phyloP scores from a whole-genome alignment of 768 basidiomycete genomes.

The Saitozyma sp. region DNA sequence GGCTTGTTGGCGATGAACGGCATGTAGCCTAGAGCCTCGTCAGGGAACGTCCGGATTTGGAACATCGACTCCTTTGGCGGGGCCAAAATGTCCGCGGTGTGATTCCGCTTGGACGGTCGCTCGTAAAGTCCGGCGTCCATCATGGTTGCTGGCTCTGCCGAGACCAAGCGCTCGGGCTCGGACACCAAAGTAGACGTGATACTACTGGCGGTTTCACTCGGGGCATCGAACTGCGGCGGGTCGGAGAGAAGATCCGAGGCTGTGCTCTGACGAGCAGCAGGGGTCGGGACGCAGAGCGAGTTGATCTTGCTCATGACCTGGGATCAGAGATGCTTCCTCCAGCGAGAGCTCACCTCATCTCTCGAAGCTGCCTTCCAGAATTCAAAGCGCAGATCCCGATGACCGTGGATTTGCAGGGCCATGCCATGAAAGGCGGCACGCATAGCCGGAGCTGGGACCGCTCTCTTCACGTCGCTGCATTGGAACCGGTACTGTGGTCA shows the following conservation, averaged over 20 bases:
- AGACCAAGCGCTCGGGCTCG: not conserved
- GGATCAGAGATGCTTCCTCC: no score
- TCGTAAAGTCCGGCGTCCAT: not conserved
- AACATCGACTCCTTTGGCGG: conserved; percentile 22
- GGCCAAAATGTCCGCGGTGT: conserved; percentile 39
- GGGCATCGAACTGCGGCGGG: not conserved
- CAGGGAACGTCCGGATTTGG: conserved; percentile 30
- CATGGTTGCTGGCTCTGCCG: not conserved
- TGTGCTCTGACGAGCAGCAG: no score
- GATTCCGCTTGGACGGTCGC: conserved; percentile 1
- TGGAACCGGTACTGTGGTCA: conserved; percentile 55
- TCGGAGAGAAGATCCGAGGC: not conserved
- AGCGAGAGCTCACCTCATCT: conserved; percentile 53
- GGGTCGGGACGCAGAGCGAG: no score
- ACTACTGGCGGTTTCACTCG: not conserved
- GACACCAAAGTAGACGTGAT: not conserved
- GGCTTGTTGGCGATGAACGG: conserved; percentile 47
- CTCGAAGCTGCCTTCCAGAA: conserved; percentile 57
- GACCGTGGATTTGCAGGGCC: conserved; percentile 57
- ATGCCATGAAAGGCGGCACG: conserved; percentile 53
- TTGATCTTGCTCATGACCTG: no score
- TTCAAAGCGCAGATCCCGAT: conserved; percentile 57
- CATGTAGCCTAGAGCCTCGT: conserved; percentile 40
- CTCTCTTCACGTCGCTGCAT: conserved; percentile 54
- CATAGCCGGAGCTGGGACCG: conserved; percentile 51